Evolutionary conservation across 2,329 filamentous ascomycete genomes (phyloP), one percentile per base, ranked within the genome.

Genomic region (Tolypocladium cylindrosporum): DNA sequence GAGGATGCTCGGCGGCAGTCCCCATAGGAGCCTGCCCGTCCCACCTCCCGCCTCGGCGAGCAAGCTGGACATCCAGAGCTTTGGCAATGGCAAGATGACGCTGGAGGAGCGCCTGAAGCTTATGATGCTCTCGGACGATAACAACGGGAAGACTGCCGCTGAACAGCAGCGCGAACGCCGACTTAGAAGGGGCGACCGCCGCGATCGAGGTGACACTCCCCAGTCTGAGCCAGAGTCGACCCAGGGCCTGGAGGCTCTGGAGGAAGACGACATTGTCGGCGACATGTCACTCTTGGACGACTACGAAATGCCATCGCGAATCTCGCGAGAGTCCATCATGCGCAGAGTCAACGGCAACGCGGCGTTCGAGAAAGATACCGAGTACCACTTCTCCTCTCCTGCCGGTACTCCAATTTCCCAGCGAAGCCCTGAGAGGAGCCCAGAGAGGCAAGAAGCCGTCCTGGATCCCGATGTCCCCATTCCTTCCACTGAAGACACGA

Each of bases 241-340:
- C 50, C 65, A 60, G 31, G 66, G 63, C 36, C 61, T 62, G 52
- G 74, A 77, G 34, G 69, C 69, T 11, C 74, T 78, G 14, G 83
- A 85, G 63, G 81, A 79, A 48, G 83, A 86, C 24, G 82, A 86
- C 57, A 79, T 79, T 2, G 68, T 85, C 50, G 84, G 82, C 52
- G 84, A 88, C 57, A 71, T 87, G 64, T 80, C 81, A 56, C 74
- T 79, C 13, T 71, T 86, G 58, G 78, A 81, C 60, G 82, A 86
- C 59, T 88, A 87, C 64, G 79, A 88, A 62, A 75, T 88, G 16
- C 90, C 86, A 21, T 81, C 89, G 13, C 88, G 88, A 57, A 96
- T 97, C 68, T 97, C 93, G 10, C 85, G 93, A 42, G 94, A 97
- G 70, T 96, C 92, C 0, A 97, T 97, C 64, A 78, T 97, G 65